These are phyloP conservation scores for Paradendryphiella salina DNA, from an alignment of 2,329 filamentous ascomycete species.

Conservation along the genomic window DNA sequence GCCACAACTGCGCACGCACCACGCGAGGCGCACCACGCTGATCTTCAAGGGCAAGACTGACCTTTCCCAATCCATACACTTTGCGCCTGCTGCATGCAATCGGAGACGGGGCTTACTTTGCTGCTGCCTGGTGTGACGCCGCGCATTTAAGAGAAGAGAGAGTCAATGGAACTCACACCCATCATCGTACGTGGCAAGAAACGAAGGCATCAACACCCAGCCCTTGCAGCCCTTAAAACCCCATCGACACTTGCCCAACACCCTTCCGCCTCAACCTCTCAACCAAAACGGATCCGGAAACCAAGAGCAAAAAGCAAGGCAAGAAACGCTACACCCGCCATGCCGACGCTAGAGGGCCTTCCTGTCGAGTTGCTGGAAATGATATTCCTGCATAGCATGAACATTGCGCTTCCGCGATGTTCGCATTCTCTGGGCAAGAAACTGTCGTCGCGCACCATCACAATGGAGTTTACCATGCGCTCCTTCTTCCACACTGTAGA, in stretches of 20 bases:
- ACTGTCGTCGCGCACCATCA: conserved; percentile 35
- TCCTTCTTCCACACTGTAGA: conserved; percentile 43
- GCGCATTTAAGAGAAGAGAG: conserved; percentile 8
- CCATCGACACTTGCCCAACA: conserved; percentile 3
- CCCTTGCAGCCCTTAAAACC: background rate
- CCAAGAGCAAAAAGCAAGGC: conserved; percentile 20
- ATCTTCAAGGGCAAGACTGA: conserved; percentile 10
- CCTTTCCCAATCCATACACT: conserved; percentile 25
- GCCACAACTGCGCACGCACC: conserved; percentile 31
- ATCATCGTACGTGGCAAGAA: conserved; percentile 42
- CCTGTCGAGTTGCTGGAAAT: conserved; percentile 44
- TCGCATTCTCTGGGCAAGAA: conserved; percentile 38
- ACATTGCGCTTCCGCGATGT: conserved; percentile 38
- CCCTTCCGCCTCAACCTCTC: conserved; percentile 9
- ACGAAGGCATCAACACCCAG: conserved; percentile 23
- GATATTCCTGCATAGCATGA: conserved; percentile 45
- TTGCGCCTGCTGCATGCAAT: conserved; percentile 13
- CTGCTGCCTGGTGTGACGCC: conserved; percentile 33
- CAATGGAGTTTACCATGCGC: conserved; percentile 38
- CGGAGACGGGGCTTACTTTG: conserved; percentile 6
- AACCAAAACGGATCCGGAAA: conserved; percentile 16
- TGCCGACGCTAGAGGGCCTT: conserved; percentile 41
- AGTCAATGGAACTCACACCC: conserved; percentile 40
- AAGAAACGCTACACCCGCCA: conserved; percentile 24
- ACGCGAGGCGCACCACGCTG: conserved; percentile 21